Evolutionary conservation across 2,329 filamentous ascomycete species (phyloP), one percentile per base, ranked within the genome.

Genomic region (Fusarium sarcochroum): DNA sequence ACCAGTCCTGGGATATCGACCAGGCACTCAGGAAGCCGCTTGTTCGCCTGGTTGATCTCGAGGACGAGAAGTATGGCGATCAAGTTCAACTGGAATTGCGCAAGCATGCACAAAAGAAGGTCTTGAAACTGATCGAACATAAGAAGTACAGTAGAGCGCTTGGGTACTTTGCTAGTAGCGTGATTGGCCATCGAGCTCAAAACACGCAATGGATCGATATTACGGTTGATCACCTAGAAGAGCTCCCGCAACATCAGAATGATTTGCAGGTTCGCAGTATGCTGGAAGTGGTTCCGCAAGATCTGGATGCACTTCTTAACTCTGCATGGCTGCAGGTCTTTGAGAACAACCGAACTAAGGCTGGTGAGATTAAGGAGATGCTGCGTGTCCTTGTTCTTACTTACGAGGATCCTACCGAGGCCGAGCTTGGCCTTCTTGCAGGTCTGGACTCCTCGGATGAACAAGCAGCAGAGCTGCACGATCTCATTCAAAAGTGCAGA

Each of bases 131-230:
- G 6, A 77, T 77, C 0, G 66, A 69, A 11, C 66, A 75, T 13
- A 82, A 82, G 51, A 76, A 77, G 1, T 82, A 82, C 55, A 82
- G 79, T 56, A 80, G 78, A 48, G 81, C 81, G 2, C 73, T 82
- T 3, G 73, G 79, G 6, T 82, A 82, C 58, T 82, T 80, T 55
- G 79, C 78, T 1, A 80, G 79, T 37, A 82, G 80, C 50, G 69
- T 82, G 4, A 80, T 82, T 7, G 81, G 80, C 1, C 80, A 76
- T 35, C 74, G 81, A 32, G 81, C 81, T 0, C 79, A 81, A 9
- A 82, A 81, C 48, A 81, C 79, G 0, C 80, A 81, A 27, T 82
- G 81, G 81, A 81, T 82, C 27, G 80, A 82, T 25, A 81, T 82
- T 5, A 80, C 80, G 2, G 80, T 78, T 32, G 76, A 81, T 49